Base-by-base conservation (phyloP, 2,329 filamentous ascomycete genomes). In the Exophiala viscosa region DNA sequence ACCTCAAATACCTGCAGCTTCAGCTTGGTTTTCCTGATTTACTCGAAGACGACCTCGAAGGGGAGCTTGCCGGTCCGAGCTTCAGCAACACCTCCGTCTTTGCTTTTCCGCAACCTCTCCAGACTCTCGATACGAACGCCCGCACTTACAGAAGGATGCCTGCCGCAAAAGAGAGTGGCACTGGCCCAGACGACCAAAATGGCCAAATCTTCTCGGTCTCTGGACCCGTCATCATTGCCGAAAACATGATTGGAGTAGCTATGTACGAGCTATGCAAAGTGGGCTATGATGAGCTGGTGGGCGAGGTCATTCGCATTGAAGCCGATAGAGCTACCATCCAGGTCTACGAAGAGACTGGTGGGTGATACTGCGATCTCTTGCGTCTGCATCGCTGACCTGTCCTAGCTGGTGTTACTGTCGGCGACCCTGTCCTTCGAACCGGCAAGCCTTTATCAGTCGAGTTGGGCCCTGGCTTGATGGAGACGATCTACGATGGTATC, bases 231-330 rank as follows among this genome's bases (percentile, higher is more conserved):
- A 86, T 99, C 66, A 83, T 99, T 65, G 93, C 92, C 70, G 92
- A 97, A 78, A 86, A 96, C 75, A 96, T 99, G 91, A 90, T 92
- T 69, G 93, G 93, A 73, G 93, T 93, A 81, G 91, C 93, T 73
- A 99, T 99, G 93, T 96, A 97, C 84, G 93, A 99, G 78, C 81
- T 99, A 78, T 91, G 95, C 71, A 87, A 82, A 77, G 92, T 99
- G 65, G 91, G 93, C 65, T 84, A 96, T 69, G 90, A 96, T 69
- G 83, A 87, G 69, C 84, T 99, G 55, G 87, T 95, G 58, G 93
- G 93, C 70, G 93, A 99, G 76, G 93, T 99, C 73, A 99, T 99
- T 80, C 88, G 93, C 71, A 95, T 99, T 76, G 93, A 89, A 67
- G 86, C 79, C 71, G 93, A 99, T 73, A 95, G 92, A 76, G 91